A percentile compares a stretch with the other conserved stretches of the same genome.
Conservation (phyloP, 1,284 basidiomycete species). For the Rhodotorula sp. region DNA sequence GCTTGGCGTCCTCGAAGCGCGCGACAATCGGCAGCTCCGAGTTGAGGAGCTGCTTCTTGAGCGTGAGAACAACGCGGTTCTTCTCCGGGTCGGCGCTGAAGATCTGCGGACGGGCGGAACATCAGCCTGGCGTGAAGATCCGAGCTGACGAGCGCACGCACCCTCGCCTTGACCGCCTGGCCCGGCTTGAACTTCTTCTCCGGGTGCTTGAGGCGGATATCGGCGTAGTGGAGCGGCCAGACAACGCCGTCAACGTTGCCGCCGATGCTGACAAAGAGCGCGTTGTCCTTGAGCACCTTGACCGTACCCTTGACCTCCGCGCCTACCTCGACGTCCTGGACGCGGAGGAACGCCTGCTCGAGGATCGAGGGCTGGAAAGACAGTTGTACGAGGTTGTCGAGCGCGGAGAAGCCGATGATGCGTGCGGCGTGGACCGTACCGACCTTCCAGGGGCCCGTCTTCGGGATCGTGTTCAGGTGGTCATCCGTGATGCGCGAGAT, state of each 20-base stretch:
- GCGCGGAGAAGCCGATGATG: constrained; percentile 80
- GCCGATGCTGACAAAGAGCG: constrained; percentile 79
- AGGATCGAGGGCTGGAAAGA: constrained; percentile 81
- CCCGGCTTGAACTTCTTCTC: constrained; percentile 89
- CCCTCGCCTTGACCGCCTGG: constrained; percentile 71
- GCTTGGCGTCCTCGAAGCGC: constrained; percentile 66
- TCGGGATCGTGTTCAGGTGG: constrained; percentile 66
- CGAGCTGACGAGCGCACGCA: constrained; percentile 51
- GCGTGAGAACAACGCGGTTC: constrained; percentile 81
- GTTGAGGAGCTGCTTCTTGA: constrained; percentile 88
- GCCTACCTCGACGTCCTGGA: constrained; percentile 80
- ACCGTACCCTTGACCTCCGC: constrained; percentile 81
- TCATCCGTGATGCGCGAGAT: constrained; percentile 94
- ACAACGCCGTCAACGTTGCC: constrained; percentile 88
- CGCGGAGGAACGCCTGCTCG: constrained; percentile 82
- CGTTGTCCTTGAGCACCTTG: constrained; percentile 74
- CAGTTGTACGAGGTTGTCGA: constrained; percentile 87
- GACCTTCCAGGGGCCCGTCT: constrained; percentile 75
- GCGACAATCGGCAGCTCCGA: constrained; percentile 71
- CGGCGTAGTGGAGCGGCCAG: constrained; percentile 94
- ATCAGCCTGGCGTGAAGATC: background rate
- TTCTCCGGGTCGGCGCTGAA: constrained; percentile 78
- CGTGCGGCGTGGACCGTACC: constrained; percentile 81
- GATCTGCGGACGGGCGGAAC: constrained; percentile 52
- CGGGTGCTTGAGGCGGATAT: constrained; percentile 83